A percentile compares a stretch with the other conserved stretches of the same genome.
These are phyloP conservation scores for Prorocentrum cordatum DNA, from an alignment of 169 alveolate genomes.

Conservation along the genomic window DNA sequence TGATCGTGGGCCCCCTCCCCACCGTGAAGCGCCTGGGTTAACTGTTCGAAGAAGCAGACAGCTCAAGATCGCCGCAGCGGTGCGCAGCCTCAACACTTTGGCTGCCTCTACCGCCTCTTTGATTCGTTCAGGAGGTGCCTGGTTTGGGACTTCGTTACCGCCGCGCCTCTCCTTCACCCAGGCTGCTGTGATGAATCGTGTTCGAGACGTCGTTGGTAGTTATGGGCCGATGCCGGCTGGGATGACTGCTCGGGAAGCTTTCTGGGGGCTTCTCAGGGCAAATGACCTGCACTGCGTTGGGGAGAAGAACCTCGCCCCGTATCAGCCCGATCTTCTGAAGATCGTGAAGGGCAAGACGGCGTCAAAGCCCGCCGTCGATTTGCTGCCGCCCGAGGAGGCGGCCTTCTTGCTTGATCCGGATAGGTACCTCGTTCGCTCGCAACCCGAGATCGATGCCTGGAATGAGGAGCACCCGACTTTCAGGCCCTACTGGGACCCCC, in stretches of 20 bases:
- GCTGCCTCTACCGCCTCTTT: no score
- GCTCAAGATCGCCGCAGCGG: no score
- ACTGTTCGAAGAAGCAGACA: no score
- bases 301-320: neutral
- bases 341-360: neutral
- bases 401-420: neutral
- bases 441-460: neutral
- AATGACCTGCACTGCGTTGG: neutral
- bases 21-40: no score
- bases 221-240: no score
- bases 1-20: no score
- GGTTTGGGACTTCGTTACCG: no score
- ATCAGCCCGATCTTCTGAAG: neutral
- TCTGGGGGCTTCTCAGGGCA: neutral
- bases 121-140: no score
- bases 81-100: no score
- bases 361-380: neutral
- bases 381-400: neutral
- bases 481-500: conserved; percentile 1
- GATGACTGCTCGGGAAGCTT: neutral
- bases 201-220: no score
- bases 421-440: neutral
- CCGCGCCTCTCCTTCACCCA: no score
- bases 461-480: neutral
- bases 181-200: no score